Conservation (phyloP, 73 alveolate genomes). For the Paramecium pentaurelia region DNA sequence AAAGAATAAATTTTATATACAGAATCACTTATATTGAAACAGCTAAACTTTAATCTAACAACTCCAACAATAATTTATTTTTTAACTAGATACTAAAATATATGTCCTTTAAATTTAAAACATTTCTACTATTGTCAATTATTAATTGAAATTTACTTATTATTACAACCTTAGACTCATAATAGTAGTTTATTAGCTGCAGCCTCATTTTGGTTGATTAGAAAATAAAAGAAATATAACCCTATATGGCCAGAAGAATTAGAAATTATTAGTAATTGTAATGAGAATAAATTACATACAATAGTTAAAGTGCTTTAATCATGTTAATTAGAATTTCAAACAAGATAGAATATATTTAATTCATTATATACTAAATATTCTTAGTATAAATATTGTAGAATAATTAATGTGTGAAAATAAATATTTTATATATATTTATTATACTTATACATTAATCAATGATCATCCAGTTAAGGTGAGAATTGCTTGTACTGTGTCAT, state of each 20-base stretch:
- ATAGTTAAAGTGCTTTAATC: neutral
- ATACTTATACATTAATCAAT: neutral
- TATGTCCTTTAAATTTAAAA: conserved; percentile 45
- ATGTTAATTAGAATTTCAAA: neutral
- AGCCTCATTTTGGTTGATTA: neutral
- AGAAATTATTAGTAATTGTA: neutral
- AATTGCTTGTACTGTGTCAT: conserved; percentile 93
- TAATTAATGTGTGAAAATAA: neutral
- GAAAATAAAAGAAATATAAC: neutral
- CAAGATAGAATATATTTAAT: neutral
- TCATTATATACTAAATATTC: neutral
- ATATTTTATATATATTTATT: neutral
- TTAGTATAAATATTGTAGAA: neutral
- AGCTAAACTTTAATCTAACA: conserved; percentile 82
- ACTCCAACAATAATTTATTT: conserved; percentile 69
- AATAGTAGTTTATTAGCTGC: neutral
- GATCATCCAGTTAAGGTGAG: conserved; percentile 16
- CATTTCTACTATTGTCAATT: neutral
- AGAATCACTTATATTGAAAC: conserved; percentile 84
- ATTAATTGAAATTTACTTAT: neutral
- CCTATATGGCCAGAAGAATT: conserved; percentile 15
- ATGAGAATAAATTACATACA: neutral
- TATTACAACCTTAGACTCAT: neutral
- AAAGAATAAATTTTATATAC: conserved; percentile 84
- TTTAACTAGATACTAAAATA: conserved; percentile 62